Percentiles rank a stretch among this genome's conserved stretches.
Evolutionary conservation across 1,284 basidiomycete genomes (phyloP).

Genomic region (Rhizoctonia solani): DNA sequence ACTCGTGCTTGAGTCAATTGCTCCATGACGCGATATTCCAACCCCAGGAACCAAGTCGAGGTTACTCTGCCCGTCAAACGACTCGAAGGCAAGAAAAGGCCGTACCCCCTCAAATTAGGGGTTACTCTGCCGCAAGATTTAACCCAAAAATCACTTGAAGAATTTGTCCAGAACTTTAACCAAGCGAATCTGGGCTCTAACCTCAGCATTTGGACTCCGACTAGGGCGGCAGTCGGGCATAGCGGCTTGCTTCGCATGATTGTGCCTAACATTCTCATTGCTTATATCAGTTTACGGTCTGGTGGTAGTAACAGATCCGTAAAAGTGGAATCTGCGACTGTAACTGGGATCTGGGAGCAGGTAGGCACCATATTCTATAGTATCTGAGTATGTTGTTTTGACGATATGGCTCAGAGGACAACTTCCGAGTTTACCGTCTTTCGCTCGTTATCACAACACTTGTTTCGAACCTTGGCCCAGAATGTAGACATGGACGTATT

Average conservation of each 20-base stretch:
- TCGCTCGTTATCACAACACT: constrained; percentile 19
- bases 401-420: background rate
- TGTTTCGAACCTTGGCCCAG: constrained; percentile 7
- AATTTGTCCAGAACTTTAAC: constrained; percentile 19
- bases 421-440: constrained; percentile 19
- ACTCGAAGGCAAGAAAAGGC: background rate
- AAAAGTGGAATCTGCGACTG: background rate
- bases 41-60: constrained; percentile 12
- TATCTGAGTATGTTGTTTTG: background rate
- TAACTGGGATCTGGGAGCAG: constrained; percentile 21
- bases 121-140: background rate
- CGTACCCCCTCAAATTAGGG: background rate
- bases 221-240: background rate
- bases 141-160: background rate
- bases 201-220: constrained; percentile 27
- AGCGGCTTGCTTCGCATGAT: constrained; percentile 1
- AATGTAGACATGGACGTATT: background rate
- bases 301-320: background rate
- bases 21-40: background rate
- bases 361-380: background rate
- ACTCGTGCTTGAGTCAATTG: background rate
- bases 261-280: constrained; percentile 24
- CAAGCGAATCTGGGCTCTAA: background rate
- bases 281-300: constrained; percentile 22
- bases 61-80: constrained; percentile 9